These are phyloP conservation scores for Cytospora piceicola DNA, from an alignment of 2,329 filamentous ascomycete species.

Conservation along the genomic window DNA sequence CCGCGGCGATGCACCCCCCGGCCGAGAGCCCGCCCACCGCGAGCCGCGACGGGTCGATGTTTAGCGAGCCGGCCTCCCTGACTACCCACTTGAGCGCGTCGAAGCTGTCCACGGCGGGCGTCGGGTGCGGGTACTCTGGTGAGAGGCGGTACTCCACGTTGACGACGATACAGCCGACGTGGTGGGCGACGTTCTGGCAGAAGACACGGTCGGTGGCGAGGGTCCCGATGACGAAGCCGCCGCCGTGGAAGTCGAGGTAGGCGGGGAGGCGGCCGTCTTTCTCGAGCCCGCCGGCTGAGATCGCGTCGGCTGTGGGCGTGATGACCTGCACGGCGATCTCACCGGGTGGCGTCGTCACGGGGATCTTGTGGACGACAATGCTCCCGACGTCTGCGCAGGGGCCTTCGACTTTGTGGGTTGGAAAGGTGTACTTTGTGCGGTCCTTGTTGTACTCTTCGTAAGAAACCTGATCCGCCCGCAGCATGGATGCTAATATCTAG, in stretches of 20 bases:
- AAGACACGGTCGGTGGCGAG: conserved; percentile 21
- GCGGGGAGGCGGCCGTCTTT: conserved; percentile 18
- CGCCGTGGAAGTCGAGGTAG: conserved; percentile 27
- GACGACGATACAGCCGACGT: conserved; percentile 25
- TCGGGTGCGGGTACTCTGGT: conserved; percentile 26
- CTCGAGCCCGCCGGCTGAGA: conserved; percentile 12
- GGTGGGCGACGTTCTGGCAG: conserved; percentile 23
- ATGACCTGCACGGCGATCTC: conserved; percentile 25
- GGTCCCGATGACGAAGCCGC: conserved; percentile 26
- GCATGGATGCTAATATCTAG: conserved; percentile 9
- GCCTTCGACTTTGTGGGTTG: conserved; percentile 17
- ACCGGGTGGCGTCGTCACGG: conserved; percentile 17
- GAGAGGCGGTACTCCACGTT: conserved; percentile 27
- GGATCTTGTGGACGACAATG: conserved; percentile 9
- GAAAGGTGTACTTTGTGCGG: conserved; percentile 27
- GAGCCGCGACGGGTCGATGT: conserved; percentile 20
- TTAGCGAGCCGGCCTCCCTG: conserved; percentile 32
- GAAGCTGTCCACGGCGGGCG: conserved; percentile 21
- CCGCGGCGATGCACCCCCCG: conserved; percentile 25
- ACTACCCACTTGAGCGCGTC: conserved; percentile 38
- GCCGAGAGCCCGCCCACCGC: conserved; percentile 27
- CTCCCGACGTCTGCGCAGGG: conserved; percentile 16
- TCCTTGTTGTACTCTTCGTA: conserved; percentile 28
- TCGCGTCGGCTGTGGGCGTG: conserved; percentile 17
- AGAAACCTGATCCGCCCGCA: conserved; percentile 26